A percentile compares a stretch with the other conserved stretches of the same genome.
These are phyloP conservation scores for Blastobotrys terrestris DNA, from an alignment of 805 yeast genomes.

Conservation along the genomic window DNA sequence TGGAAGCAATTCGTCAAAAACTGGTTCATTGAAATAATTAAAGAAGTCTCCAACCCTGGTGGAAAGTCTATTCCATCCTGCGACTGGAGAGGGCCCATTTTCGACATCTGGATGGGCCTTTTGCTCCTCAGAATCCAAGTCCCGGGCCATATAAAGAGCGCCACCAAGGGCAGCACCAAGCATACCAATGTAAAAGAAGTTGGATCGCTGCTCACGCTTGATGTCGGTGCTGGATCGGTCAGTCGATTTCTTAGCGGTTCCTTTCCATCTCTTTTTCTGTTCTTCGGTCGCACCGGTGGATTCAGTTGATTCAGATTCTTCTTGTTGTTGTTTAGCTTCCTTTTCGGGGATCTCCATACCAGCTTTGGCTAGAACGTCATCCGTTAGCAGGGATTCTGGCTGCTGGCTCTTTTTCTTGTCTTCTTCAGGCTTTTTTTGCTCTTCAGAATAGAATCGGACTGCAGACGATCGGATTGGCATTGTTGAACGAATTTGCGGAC, in stretches of 20 bases:
- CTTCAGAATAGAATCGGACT: neutral
- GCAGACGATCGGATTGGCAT: neutral
- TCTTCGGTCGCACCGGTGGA: slow-evolving; percentile 17
- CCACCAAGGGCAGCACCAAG: slow-evolving; percentile 45
- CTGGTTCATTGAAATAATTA: slow-evolving; percentile 87
- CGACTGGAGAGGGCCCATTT: slow-evolving; percentile 61
- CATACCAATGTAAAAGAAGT: slow-evolving; percentile 57
- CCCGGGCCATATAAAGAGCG: slow-evolving; percentile 64
- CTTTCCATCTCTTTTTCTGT: slow-evolving; percentile 43
- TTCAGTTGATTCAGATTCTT: slow-evolving; percentile 8
- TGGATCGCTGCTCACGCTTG: slow-evolving; percentile 78
- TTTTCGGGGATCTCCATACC: slow-evolving; percentile 54
- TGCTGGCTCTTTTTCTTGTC: neutral
- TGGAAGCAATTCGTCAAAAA: slow-evolving; percentile 86
- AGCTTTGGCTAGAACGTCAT: slow-evolving; percentile 75
- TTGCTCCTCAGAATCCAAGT: slow-evolving; percentile 77
- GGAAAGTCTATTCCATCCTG: slow-evolving; percentile 61
- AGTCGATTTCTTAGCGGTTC: slow-evolving; percentile 38
- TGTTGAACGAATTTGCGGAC: neutral
- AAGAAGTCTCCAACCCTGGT: slow-evolving; percentile 71
- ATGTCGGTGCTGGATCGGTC: slow-evolving; percentile 32
- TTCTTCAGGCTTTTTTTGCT: neutral
- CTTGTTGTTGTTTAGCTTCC: slow-evolving; percentile 8
- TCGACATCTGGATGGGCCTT: slow-evolving; percentile 48
- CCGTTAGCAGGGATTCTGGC: slow-evolving; percentile 56